These are phyloP conservation scores for Solanum pinnatisectum DNA, from an alignment of 257 asterid species.

Conservation along the genomic window DNA sequence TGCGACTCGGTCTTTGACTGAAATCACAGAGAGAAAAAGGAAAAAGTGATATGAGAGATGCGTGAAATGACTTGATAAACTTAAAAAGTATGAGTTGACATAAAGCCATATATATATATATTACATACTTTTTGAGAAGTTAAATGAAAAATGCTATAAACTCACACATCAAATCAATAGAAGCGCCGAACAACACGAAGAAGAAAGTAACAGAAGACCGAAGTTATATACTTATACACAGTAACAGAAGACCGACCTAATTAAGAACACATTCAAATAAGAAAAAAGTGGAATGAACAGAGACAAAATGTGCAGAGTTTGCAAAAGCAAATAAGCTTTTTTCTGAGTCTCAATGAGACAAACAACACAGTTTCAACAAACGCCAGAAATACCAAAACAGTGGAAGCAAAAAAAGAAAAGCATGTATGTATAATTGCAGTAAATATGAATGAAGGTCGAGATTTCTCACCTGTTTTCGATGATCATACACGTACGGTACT, in stretches of 20 bases:
- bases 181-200: background rate
- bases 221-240: background rate
- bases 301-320: background rate
- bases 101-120: background rate
- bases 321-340: background rate
- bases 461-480: background rate
- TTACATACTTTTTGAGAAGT: background rate
- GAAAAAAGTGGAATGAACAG: background rate
- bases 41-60: background rate
- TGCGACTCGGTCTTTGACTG: background rate
- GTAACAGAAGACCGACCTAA: background rate
- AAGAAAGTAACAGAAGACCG: background rate
- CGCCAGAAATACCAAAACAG: background rate
- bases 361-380: background rate
- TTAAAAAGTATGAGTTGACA: background rate
- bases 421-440: background rate
- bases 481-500: background rate
- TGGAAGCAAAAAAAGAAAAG: background rate
- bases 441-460: background rate
- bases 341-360: background rate
- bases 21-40: background rate
- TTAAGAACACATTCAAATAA: background rate
- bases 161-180: background rate
- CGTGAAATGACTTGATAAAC: background rate
- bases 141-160: background rate